Conservation (phyloP, 805 yeast genomes). For the Komagataella phaffii region DNA sequence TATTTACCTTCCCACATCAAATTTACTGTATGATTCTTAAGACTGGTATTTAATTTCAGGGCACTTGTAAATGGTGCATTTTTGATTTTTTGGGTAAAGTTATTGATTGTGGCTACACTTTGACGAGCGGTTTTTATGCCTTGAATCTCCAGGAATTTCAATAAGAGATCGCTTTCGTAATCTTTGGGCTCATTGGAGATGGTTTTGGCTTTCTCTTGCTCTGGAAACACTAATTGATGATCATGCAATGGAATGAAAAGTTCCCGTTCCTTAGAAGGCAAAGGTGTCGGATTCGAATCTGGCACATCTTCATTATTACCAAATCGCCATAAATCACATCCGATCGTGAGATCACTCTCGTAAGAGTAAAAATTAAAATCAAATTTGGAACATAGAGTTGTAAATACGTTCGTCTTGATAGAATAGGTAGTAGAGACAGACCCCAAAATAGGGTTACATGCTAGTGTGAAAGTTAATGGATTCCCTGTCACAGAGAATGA, state of each 20-base stretch:
- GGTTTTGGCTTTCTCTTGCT: not conserved
- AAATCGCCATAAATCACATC: conserved; percentile 67
- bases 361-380: conserved; percentile 88
- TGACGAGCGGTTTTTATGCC: conserved; percentile 38
- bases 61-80: conserved; percentile 54
- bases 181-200: not conserved
- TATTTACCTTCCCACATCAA: conserved; percentile 82
- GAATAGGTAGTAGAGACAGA: conserved; percentile 81
- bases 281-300: not conserved
- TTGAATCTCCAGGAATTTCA: conserved; percentile 19
- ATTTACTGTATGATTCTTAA: conserved; percentile 46
- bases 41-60: conserved; percentile 57
- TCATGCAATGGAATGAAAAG: not conserved
- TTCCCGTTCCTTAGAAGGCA: not conserved
- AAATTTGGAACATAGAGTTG: conserved; percentile 73
- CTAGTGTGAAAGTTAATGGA: conserved; percentile 78
- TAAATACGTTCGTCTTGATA: conserved; percentile 59
- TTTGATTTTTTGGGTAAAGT: conserved; percentile 19
- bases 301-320: not conserved
- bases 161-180: not conserved
- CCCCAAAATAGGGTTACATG: conserved; percentile 84
- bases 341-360: conserved; percentile 74
- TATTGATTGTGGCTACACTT: conserved; percentile 8
- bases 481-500: conserved; percentile 80
- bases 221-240: not conserved